Base-by-base conservation (phyloP, 306 rosid genomes). In the Spatholobus suberectus region DNA sequence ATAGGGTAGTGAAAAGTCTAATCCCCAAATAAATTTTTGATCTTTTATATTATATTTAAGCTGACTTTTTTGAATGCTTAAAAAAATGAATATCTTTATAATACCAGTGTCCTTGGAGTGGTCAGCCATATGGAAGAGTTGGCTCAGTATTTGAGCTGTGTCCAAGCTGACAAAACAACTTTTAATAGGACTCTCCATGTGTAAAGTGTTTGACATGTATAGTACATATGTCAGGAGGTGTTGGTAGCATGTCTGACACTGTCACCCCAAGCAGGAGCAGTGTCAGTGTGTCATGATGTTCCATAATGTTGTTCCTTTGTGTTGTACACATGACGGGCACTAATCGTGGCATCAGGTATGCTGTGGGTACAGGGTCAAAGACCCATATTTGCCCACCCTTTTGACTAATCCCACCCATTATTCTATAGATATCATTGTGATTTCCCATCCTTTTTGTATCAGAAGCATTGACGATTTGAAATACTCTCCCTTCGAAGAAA, bases 381-480 rank as follows among this genome's bases (percentile, higher is more conserved):
- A 51, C 54, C 38, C 12, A 8, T 32, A 63, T 65, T 65, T 49
- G 1, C 46, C 13, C 20, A 41, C 43, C 59, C 41, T 27, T 76
- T 12, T 26, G n/a, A 40, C 7, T 23, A 40, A 17, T n/a, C 46
- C 35, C 26, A 43, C 24, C 75, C 24, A 65, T 44, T 46, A 44
- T 24, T 66, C 35, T 34, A 49, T 34, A 49, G 29, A 78, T 49
- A 49, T 8, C 18, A 43, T 5, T 37, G 41, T 43, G 14, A 43
- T 43, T 43, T 43, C 14, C 24, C 24, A 55, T 55, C 51, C 75
- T 37, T 78, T 32, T 66, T 47, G 67, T 73, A 49, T 12, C 71
- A 7, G 32, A 78, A 66, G 46, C 82, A 46, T 37, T 15, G 9
- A 21, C 40, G 66, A 61, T 65, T 32, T 1, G 8, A 49, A 77